Base-by-base conservation (phyloP, 2,329 filamentous ascomycete genomes). In the Microascus cirrosus region DNA sequence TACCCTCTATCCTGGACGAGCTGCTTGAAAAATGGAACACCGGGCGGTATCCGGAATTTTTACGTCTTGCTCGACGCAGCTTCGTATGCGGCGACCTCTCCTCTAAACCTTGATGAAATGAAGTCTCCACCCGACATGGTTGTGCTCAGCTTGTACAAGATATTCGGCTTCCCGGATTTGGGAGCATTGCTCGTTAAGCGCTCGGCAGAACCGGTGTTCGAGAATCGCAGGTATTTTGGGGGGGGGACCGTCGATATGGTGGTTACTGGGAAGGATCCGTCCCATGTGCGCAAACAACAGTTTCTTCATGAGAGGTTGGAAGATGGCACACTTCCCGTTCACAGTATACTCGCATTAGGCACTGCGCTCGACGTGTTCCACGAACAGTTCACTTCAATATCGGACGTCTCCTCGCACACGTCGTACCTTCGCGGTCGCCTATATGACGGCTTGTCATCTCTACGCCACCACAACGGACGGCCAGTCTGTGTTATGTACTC, bases 401-500 rank as follows among this genome's bases (percentile, higher is more conserved):
- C 76, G 1, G 75, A 76, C 28, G 77, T 96, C 32, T 84, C 87
- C 7, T 75, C 74, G 1, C 93, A 99, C 69, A 87, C 89, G 0
- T 72, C 78, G 2, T 85, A 77, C 59, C 75, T 97, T 34, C 77
- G 83, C 1, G 73, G 74, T 45, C 76, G 74, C 48, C 68, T 96
- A 7, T 77, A 83, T 60, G 64, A 78, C 22, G 78, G 79, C 0
- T 75, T 97, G 1, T 68, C 68, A 12, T 66, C 71, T 0, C 65
- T 96, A 60, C 77, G 71, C 20, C 93, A 99, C 70, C 74, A 74
- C 7, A 96, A 95, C 66, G 83, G 83, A 1, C 65, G 67, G 13
- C 68, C 72, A 1, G 84, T 90, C 1, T 93, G 88, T 64, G 69
- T 76, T 3, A 74, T 95, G 4, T 94, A 95, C 63, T 76, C 75